Base-by-base conservation (phyloP, 345 rosid genomes). In the Chamaenerion angustifolium region DNA sequence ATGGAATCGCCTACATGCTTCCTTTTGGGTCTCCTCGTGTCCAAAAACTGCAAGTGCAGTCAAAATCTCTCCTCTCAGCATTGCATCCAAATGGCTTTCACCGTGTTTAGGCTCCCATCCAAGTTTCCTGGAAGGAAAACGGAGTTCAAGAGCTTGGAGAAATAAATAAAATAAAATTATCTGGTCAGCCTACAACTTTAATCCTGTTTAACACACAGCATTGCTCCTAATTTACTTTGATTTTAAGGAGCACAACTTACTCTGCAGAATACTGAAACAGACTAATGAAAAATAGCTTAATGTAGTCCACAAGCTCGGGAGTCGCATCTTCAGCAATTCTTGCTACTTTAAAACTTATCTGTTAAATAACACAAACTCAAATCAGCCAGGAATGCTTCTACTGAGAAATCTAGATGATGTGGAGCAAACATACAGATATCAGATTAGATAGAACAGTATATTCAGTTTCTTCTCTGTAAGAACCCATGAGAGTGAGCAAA, bases 41-140 rank as follows among this genome's bases (percentile, higher is more conserved):
- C 98, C 93, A 60, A 72, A 68, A 42, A 48, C 56, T 53, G 88
- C 87, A 57, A 92, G 86, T 45, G 87, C 96, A 59, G 83, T 69
- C 69, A 84, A 63, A 57, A 92, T 52, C 75, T 92, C 93, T 63
- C 95, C 98, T 72, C 98, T 83, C 73, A 87, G 72, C 96, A 87
- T 78, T 35, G 93, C 71, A 64, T 92, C 88, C 48, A 82, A 79
- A 74, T 83, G 98, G 51, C 88, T 78, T 75, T 92, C 98, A 13
- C 93, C 95, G 63, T 66, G 61, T 65, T 80, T 92, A 58, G 87
- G 69, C 12, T 83, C 98, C 96, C 96, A 92, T 49, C 96, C 89
- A 45, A 84, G 93, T 70, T 69, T 92, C 73, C 96, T 87, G 67
- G 19, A 56, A 54, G 50, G 47, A 49, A 46, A 42, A 40, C 47